phyloP scores from a whole-genome alignment of 2,329 filamentous ascomycete genomes.

The Epichloe scottii region DNA sequence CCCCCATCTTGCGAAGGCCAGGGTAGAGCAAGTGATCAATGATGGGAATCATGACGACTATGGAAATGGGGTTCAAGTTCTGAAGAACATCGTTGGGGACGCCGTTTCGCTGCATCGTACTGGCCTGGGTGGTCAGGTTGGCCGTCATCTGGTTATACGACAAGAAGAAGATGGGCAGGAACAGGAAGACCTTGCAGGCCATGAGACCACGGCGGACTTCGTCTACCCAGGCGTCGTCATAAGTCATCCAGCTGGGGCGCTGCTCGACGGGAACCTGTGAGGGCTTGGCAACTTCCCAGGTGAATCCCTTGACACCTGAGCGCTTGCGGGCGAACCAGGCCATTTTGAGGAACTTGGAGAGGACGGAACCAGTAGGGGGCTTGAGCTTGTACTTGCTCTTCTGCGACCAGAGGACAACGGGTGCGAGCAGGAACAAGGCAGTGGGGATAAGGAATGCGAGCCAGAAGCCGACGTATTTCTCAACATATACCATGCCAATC shows the following conservation, averaged over 20 bases:
- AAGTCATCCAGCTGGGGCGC: slow-evolving; percentile 64
- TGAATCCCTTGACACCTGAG: slow-evolving; percentile 49
- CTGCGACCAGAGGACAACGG: slow-evolving; percentile 46
- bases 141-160: slow-evolving; percentile 48
- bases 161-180: slow-evolving; percentile 52
- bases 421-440: slow-evolving; percentile 48
- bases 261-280: slow-evolving; percentile 41
- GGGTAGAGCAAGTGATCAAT: slow-evolving; percentile 61
- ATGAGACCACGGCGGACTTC: slow-evolving; percentile 59
- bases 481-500: slow-evolving; percentile 55
- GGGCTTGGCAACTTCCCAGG: slow-evolving; percentile 60
- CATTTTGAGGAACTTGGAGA: slow-evolving; percentile 53
- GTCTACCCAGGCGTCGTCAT: slow-evolving; percentile 74
- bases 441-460: slow-evolving; percentile 58
- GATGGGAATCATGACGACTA: slow-evolving; percentile 64
- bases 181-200: slow-evolving; percentile 60
- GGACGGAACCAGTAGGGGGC: slow-evolving; percentile 60
- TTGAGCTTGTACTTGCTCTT: slow-evolving; percentile 47
- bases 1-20: slow-evolving; percentile 45
- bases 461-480: slow-evolving; percentile 69
- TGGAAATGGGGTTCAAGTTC: slow-evolving; percentile 63
- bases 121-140: slow-evolving; percentile 51
- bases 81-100: slow-evolving; percentile 68
- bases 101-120: slow-evolving; percentile 53
- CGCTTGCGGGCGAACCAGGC: slow-evolving; percentile 49